A percentile compares a stretch with the other conserved stretches of the same genome.
Conservation (phyloP, 2,329 filamentous ascomycete species). For the Fusarium proliferatum region DNA sequence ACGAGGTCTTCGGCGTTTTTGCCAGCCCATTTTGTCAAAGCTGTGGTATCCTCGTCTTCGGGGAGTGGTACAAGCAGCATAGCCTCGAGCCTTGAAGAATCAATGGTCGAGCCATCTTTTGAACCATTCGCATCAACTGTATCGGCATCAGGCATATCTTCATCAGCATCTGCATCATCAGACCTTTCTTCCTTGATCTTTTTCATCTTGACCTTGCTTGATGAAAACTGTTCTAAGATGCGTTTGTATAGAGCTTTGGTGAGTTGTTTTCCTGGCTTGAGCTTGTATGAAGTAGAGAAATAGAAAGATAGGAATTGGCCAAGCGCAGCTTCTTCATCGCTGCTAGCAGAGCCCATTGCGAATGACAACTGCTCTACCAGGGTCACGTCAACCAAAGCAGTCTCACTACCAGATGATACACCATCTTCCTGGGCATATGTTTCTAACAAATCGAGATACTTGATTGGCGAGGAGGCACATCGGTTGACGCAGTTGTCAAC, state of each 20-base stretch:
- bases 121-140: background rate
- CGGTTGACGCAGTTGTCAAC: constrained; percentile 85
- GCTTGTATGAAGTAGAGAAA: constrained; percentile 64
- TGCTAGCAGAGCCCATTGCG: constrained; percentile 62
- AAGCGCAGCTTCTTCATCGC: constrained; percentile 58
- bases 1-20: constrained; percentile 83
- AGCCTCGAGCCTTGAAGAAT: constrained; percentile 60
- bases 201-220: constrained; percentile 41
- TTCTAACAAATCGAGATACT: constrained; percentile 80
- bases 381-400: constrained; percentile 74
- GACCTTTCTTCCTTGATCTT: constrained; percentile 33
- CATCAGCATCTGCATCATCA: constrained; percentile 21
- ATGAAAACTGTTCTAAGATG: constrained; percentile 48
- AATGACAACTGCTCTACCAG: constrained; percentile 85
- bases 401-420: constrained; percentile 39
- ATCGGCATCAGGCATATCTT: constrained; percentile 34
- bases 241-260: constrained; percentile 47
- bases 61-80: constrained; percentile 62
- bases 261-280: constrained; percentile 55
- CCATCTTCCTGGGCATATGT: constrained; percentile 52
- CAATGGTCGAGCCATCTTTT: constrained; percentile 40
- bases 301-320: constrained; percentile 69
- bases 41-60: constrained; percentile 61
- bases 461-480: constrained; percentile 80
- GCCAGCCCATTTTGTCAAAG: constrained; percentile 73